phyloP scores from a whole-genome alignment of 2,329 filamentous ascomycete genomes.

The Sclerotinia glacialis region DNA sequence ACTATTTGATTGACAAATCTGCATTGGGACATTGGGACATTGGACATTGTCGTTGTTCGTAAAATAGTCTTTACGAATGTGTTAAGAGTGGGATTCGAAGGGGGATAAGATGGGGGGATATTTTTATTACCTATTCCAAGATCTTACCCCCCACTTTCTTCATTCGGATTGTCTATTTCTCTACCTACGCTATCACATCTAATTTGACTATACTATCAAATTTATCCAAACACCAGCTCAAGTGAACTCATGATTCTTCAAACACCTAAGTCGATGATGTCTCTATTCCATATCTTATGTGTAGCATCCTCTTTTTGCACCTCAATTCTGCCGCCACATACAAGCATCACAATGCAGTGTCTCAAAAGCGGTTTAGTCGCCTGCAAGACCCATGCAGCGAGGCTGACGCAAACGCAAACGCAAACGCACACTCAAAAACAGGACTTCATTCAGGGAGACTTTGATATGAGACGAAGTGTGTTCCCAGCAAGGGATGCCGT shows the following conservation, averaged over 20 bases:
- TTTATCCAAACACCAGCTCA: not conserved
- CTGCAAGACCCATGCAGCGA: not conserved
- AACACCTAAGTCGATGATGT: not conserved
- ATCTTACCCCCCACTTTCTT: not conserved
- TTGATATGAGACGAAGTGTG: not conserved
- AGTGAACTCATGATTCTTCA: not conserved
- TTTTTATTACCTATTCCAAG: too few species aligned
- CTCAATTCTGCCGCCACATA: not conserved
- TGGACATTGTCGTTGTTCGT: too few species aligned
- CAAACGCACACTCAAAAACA: too few species aligned
- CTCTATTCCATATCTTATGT: too few species aligned
- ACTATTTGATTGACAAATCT: too few species aligned
- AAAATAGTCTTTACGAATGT: too few species aligned
- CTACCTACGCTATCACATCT: too few species aligned
- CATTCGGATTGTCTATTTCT: not conserved
- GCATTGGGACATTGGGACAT: too few species aligned
- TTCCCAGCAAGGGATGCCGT: not conserved
- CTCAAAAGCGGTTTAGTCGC: conserved; percentile 7
- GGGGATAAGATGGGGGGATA: too few species aligned
- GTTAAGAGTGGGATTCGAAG: too few species aligned
- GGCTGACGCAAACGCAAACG: not conserved
- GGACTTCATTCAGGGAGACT: not conserved
- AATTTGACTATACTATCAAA: too few species aligned
- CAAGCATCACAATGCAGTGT: conserved; percentile 9
- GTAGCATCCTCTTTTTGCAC: not conserved